Base-by-base conservation (phyloP, 768 basidiomycete species). In the Mycena olivaceomarginata region DNA sequence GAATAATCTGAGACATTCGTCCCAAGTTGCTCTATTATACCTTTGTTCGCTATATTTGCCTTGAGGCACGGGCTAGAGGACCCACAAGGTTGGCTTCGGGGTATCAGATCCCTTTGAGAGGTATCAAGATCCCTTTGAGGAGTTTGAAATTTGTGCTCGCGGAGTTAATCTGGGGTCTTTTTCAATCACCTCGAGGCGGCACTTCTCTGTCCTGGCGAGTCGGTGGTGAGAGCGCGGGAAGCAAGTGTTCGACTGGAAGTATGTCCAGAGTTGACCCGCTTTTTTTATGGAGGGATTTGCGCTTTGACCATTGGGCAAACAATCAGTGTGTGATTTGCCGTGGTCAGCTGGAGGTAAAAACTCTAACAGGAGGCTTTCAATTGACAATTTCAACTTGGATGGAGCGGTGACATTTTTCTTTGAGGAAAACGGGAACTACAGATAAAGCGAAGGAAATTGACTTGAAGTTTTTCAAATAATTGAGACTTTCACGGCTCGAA, bases 111-210 rank as follows among this genome's bases (percentile, higher is more conserved):
- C 77, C 77, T 78, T 78, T 78, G 66, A 75, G 67, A 78, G 62
- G 66, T 75, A 78, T 78, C 77, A 70, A 68, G 77, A 78, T 78
- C 70, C 77, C 77, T 75, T 78, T 78, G 77, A 78, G 77, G 77
- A 78, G 77, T 78, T 78, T 67, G 77, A 78, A 78, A 59, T 75
- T 31, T 40, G 22, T 25, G 25, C 60, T 64, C 51, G 48, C 60
- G 77, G 77, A 37, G 64, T 57, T 70, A 39, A 63, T 56, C 31
- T 72, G 65, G 74, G 56, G 53, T 22, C 22, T 5, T 12, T 67
- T 53, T n/a, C n/a, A 1, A 78, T 78, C 77, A 75, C 77, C 74
- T 78, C 77, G 74, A 78, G 77, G 77, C 74, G 48, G 48, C 66
- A 60, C 40, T 78, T 74, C 72, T 65, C 53, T 68, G 64, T 63